Percentiles rank a stretch among this genome's conserved stretches.
Evolutionary conservation across 1,139 yeast genomes (phyloP).

Genomic region (Lipomyces yarrowii): DNA sequence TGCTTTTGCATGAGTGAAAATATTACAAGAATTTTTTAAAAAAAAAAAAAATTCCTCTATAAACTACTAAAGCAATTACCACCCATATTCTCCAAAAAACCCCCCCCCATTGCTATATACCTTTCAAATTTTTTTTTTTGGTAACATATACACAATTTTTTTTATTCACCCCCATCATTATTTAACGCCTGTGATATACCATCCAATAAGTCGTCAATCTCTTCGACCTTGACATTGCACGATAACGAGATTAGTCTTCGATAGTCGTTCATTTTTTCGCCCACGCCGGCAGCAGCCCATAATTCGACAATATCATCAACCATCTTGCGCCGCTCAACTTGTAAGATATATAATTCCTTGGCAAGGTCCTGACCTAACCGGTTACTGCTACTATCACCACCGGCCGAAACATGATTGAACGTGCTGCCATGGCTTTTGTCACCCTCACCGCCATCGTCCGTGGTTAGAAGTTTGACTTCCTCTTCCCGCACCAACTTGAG

Average conservation of each 20-base stretch:
- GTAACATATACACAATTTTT: background rate
- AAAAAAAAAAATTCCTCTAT: no score
- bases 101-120: background rate
- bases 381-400: slow-evolving; percentile 4
- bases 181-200: slow-evolving; percentile 38
- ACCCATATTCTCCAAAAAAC: background rate
- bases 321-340: slow-evolving; percentile 50
- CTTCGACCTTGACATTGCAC: slow-evolving; percentile 78
- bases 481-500: slow-evolving; percentile 52
- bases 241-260: slow-evolving; percentile 78
- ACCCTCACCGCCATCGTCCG: slow-evolving; percentile 25
- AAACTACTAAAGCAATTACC: background rate
- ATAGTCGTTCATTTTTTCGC: slow-evolving; percentile 74
- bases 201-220: slow-evolving; percentile 70
- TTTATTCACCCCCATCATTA: background rate
- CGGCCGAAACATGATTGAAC: slow-evolving; percentile 14
- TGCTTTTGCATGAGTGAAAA: no score
- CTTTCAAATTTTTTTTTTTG: background rate
- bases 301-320: slow-evolving; percentile 51
- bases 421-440: slow-evolving; percentile 11
- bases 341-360: slow-evolving; percentile 50
- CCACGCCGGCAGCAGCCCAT: slow-evolving; percentile 51
- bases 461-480: slow-evolving; percentile 47
- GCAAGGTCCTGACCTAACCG: slow-evolving; percentile 37
- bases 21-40: no score